A percentile compares a stretch with the other conserved stretches of the same genome.
These are phyloP conservation scores for Linnemannia exigua DNA, from an alignment of 192 early-diverging fungal genomes.

Conservation along the genomic window DNA sequence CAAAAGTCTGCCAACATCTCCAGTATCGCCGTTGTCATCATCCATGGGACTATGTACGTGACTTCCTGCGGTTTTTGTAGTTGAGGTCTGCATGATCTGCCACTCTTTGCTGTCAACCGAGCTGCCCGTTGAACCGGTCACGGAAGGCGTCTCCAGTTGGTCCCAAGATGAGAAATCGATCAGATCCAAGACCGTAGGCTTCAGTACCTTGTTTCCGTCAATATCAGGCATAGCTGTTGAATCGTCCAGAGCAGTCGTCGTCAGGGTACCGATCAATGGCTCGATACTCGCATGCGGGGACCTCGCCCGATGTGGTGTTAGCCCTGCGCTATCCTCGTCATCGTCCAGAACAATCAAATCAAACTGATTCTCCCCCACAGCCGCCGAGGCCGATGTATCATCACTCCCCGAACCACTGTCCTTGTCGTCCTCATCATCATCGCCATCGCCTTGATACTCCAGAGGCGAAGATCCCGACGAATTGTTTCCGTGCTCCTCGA, in stretches of 20 bases:
- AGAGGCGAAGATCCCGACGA: background rate
- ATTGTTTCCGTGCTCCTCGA: background rate
- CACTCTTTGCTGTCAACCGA: slow-evolving; percentile 1
- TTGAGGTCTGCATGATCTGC: background rate
- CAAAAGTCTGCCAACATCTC: no score
- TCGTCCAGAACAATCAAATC: slow-evolving; percentile 9
- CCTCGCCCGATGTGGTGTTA: background rate
- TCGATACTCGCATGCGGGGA: slow-evolving; percentile 3
- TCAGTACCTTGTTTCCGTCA: background rate
- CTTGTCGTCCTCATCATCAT: background rate
- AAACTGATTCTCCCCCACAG: background rate
- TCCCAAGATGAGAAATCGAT: background rate
- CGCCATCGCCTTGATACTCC: background rate
- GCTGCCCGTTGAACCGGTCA: background rate
- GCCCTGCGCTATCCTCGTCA: background rate
- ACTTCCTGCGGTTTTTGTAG: background rate
- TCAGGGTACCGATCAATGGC: background rate
- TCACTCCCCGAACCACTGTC: background rate
- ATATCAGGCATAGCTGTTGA: background rate
- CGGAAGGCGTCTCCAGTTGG: background rate
- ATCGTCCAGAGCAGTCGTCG: background rate
- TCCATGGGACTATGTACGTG: background rate
- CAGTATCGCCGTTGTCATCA: background rate
- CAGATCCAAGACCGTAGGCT: background rate
- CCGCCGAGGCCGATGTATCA: background rate